A percentile compares a stretch with the other conserved stretches of the same genome.
Conservation (phyloP, 2,329 filamentous ascomycete species). For the Dendrostoma leiphaemia region DNA sequence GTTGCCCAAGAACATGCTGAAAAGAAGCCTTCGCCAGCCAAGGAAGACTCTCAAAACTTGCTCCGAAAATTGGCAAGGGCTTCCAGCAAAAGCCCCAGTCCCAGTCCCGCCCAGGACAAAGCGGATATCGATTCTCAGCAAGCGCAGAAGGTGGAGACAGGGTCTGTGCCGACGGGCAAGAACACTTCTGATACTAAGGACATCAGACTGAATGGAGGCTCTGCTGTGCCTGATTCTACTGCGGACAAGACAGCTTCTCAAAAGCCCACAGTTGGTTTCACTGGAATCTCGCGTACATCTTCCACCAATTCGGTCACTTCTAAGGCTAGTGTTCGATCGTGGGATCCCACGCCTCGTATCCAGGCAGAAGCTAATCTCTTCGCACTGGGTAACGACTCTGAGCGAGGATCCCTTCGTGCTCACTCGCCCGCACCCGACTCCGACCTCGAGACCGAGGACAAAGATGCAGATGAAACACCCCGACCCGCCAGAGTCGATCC, state of each 20-base stretch:
- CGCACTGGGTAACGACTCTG: conserved; percentile 55
- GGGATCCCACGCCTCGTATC: conserved; percentile 55
- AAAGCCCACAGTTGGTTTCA: conserved; percentile 46
- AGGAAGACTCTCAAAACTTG: conserved; percentile 45
- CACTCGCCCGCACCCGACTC: conserved; percentile 41
- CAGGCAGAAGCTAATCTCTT: conserved; percentile 56
- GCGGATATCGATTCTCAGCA: conserved; percentile 21
- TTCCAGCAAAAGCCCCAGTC: conserved; percentile 32
- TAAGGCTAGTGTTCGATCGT: conserved; percentile 13
- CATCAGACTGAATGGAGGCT: neutral
- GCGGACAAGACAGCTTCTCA: conserved; percentile 15
- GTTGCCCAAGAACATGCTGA: conserved; percentile 16
- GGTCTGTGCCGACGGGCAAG: conserved; percentile 1
- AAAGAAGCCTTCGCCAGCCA: conserved; percentile 23
- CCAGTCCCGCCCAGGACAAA: conserved; percentile 37
- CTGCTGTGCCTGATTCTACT: neutral
- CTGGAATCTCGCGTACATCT: conserved; percentile 25
- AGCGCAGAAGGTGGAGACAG: conserved; percentile 5
- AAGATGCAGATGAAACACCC: conserved; percentile 45
- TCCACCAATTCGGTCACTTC: conserved; percentile 17
- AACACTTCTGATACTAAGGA: neutral
- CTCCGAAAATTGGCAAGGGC: conserved; percentile 48
- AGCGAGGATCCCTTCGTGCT: conserved; percentile 51
- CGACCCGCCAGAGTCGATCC: conserved; percentile 43
- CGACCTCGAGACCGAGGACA: conserved; percentile 18